A percentile compares a stretch with the other conserved stretches of the same genome.
These are phyloP conservation scores for Ramalina peruviana DNA, from an alignment of 495 filamentous ascomycete species.

Conservation along the genomic window DNA sequence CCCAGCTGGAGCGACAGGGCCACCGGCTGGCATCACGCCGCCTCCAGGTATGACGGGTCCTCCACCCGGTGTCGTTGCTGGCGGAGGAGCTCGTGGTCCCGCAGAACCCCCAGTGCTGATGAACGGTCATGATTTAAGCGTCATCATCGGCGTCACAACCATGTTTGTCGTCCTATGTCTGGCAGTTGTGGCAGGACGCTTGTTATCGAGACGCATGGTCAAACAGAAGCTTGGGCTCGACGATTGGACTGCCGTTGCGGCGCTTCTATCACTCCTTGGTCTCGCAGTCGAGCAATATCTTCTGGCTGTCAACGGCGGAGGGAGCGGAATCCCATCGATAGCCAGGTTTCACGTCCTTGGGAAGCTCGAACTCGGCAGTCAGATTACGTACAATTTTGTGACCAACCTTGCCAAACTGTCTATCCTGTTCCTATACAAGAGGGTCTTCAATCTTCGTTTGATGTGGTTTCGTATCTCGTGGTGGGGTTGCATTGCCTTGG, in stretches of 20 bases:
- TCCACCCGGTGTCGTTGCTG: background rate
- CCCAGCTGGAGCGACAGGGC: background rate
- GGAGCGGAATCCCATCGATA: background rate
- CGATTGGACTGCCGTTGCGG: conserved; percentile 5
- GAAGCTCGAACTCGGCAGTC: conserved; percentile 1
- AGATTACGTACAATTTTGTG: conserved; percentile 3
- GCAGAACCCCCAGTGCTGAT: background rate
- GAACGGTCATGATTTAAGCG: background rate
- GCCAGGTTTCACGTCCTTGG: background rate
- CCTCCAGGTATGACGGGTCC: background rate
- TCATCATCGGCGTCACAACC: conserved; percentile 5
- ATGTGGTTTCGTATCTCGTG: conserved; percentile 7
- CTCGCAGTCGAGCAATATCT: conserved; percentile 1
- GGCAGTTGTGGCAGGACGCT: conserved; percentile 4
- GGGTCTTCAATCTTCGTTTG: conserved; percentile 8
- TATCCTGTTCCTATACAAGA: conserved; percentile 12
- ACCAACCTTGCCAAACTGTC: conserved; percentile 8
- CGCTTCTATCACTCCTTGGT: background rate
- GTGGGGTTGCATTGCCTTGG: background rate
- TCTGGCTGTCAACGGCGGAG: background rate
- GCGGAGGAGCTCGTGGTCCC: background rate
- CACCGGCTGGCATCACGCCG: background rate
- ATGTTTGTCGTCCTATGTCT: conserved; percentile 6
- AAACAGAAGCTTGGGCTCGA: conserved; percentile 5
- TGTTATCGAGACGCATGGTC: conserved; percentile 1